A percentile compares a stretch with the other conserved stretches of the same genome.
These are phyloP conservation scores for Ceratobasidium sp. DNA, from an alignment of 1,284 basidiomycete genomes.

Conservation along the genomic window DNA sequence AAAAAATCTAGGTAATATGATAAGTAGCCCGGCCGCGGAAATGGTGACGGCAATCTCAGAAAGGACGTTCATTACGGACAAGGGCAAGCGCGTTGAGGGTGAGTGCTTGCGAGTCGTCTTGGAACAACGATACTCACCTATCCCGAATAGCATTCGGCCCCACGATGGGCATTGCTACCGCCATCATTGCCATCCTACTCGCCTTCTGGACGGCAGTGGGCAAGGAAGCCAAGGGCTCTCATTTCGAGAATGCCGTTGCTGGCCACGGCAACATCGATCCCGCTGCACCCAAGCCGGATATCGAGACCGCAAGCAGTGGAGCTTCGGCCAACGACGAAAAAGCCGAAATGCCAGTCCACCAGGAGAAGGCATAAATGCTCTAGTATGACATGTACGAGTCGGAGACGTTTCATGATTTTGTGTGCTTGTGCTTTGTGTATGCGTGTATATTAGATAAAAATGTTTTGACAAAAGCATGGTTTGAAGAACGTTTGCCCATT, in stretches of 20 bases:
- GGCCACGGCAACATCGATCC: slow-evolving; percentile 16
- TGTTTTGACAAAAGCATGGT: slow-evolving; percentile 29
- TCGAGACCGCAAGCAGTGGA: slow-evolving; percentile 25
- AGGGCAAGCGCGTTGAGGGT: slow-evolving; percentile 22
- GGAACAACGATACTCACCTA: not conserved
- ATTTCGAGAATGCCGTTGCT: slow-evolving; percentile 36
- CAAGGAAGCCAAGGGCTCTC: slow-evolving; percentile 37
- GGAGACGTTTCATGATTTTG: not conserved
- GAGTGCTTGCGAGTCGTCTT: not conserved
- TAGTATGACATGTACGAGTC: not conserved
- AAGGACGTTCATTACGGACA: slow-evolving; percentile 15
- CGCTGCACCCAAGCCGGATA: slow-evolving; percentile 8
- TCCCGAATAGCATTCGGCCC: slow-evolving; percentile 21
- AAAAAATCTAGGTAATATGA: too few species aligned
- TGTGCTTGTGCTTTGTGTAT: slow-evolving; percentile 1
- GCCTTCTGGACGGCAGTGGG: slow-evolving; percentile 35
- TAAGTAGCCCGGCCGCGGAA: not conserved
- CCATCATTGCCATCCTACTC: slow-evolving; percentile 31
- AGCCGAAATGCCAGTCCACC: slow-evolving; percentile 19
- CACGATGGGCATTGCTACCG: slow-evolving; percentile 28
- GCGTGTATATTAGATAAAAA: slow-evolving; percentile 57
- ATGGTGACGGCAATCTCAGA: slow-evolving; percentile 24
- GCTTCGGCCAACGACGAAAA: slow-evolving; percentile 24
- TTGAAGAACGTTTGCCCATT: too few species aligned
- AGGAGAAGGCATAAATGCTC: slow-evolving; percentile 17